A percentile compares a stretch with the other conserved stretches of the same genome.
phyloP scores from a whole-genome alignment of 2,329 filamentous ascomycete genomes.

The Lecanicillium sp. region DNA sequence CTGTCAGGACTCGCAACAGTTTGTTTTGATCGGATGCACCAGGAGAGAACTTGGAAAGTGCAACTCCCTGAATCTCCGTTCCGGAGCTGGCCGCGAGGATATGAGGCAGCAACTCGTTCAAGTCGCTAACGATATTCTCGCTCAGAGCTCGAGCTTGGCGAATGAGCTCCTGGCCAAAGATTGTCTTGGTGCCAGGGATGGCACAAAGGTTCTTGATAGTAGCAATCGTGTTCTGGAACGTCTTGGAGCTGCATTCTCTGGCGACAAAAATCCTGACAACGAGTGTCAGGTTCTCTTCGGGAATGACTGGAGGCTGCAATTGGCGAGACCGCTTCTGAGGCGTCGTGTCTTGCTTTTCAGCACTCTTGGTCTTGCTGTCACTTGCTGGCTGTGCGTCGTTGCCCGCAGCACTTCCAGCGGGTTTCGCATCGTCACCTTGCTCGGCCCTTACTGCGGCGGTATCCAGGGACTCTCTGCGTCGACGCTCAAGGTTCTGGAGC shows the following conservation, averaged over 20 bases:
- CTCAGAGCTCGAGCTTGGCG: constrained; percentile 79
- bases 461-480: constrained; percentile 67
- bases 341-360: constrained; percentile 26
- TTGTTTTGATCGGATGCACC: constrained; percentile 96
- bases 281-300: constrained; percentile 80
- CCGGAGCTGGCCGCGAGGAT: constrained; percentile 82
- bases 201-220: constrained; percentile 98
- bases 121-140: constrained; percentile 75
- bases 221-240: constrained; percentile 93
- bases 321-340: constrained; percentile 48
- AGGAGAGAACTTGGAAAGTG: constrained; percentile 90
- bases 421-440: constrained; percentile 26
- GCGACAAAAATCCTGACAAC: constrained; percentile 97
- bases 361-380: constrained; percentile 22
- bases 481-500: constrained; percentile 72
- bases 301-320: constrained; percentile 76
- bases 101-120: constrained; percentile 78
- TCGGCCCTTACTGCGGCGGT: constrained; percentile 18
- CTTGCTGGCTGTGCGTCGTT: constrained; percentile 23
- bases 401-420: constrained; percentile 20
- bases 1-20: constrained; percentile 82
- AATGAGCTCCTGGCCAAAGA: constrained; percentile 91
- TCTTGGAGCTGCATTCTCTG: constrained; percentile 93
- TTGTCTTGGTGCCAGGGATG: constrained; percentile 80
- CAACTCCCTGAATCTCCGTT: constrained; percentile 91